phyloP scores from a whole-genome alignment of 2,329 filamentous ascomycete genomes.

The Colletotrichum tanaceti region DNA sequence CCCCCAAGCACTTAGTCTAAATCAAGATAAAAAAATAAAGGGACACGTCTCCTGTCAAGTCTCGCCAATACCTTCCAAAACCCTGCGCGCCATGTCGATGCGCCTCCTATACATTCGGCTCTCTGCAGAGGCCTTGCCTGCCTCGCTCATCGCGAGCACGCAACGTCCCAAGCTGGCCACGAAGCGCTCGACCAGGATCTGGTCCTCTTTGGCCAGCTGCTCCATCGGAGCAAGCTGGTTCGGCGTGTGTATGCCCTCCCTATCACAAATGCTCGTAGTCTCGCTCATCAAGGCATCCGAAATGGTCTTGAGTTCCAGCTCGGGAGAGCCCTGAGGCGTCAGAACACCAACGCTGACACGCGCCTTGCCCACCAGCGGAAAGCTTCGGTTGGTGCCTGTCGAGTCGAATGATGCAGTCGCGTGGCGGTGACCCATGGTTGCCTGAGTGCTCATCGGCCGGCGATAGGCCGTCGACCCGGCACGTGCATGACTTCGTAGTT shows the following conservation, averaged over 20 bases:
- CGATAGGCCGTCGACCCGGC: slow-evolving; percentile 52
- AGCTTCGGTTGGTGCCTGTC: slow-evolving; percentile 69
- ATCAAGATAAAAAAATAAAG: slow-evolving; percentile 31
- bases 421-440: slow-evolving; percentile 61
- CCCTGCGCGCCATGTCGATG: slow-evolving; percentile 78
- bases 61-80: slow-evolving; percentile 76
- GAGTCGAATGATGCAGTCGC: slow-evolving; percentile 69
- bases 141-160: slow-evolving; percentile 68
- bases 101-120: slow-evolving; percentile 74
- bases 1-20: slow-evolving; percentile 18
- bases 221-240: slow-evolving; percentile 57
- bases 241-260: slow-evolving; percentile 46
- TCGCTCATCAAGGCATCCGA: slow-evolving; percentile 62
- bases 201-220: slow-evolving; percentile 65
- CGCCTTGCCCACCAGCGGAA: slow-evolving; percentile 68
- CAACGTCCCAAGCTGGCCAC: slow-evolving; percentile 71
- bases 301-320: slow-evolving; percentile 60
- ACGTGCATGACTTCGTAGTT: slow-evolving; percentile 40
- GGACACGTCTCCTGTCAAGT: slow-evolving; percentile 24
- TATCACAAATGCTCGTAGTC: slow-evolving; percentile 56
- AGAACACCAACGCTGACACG: slow-evolving; percentile 58
- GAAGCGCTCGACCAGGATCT: slow-evolving; percentile 68
- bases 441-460: slow-evolving; percentile 57
- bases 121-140: slow-evolving; percentile 65
- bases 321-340: slow-evolving; percentile 61